Evolutionary conservation across 257 asterid genomes (phyloP), one percentile per base, ranked within the genome.

Genomic region (Catharanthus roseus): DNA sequence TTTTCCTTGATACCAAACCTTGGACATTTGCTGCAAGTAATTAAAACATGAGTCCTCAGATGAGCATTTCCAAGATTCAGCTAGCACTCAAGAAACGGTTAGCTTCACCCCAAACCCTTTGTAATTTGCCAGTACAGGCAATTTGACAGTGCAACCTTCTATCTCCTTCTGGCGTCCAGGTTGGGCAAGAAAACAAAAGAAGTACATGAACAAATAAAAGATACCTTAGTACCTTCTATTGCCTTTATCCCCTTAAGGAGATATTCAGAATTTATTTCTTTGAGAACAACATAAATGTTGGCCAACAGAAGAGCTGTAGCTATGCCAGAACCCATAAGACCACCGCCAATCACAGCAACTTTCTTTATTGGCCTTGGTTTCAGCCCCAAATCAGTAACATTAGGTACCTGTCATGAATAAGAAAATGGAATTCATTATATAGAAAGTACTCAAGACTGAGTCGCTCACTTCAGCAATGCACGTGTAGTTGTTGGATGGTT

Each of bases 301-400:
- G 85, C 79, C 91, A 95, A 77, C 77, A 95, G 72, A 61, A 95
- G 85, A 51, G 97, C 88, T 62, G 99, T 91, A 69, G 97, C 96
- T 73, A 95, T 95, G 77, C 98, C 99, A 70, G 99, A 89, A 79
- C 99, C 99, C 98, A 91, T 95, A 74, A 95, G 82, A 57, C 99
- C 99, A 79, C 97, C 99, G 75, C 99, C 99, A 73, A 95, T 91
- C 21, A 95, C 82, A 65, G 96, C 99, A 76, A 91, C 90, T 80
- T 85, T 91, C 87, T 81, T 87, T 51, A 92, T 72, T 53, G 83
- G 78, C 82, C 91, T 95, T 69, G 99, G 97, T 79, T 90, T 95
- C 57, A 95, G 95, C 71, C 99, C 99, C 80, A 86, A 69, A 70
- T 95, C 97, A 74, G 99, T 70, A 50, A 91, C 92, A 82, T 85